Evolutionary conservation across 352 stramenopile genomes (phyloP), one percentile per base, ranked within the genome.

Genomic region (Phytophthora macrochlamydospora): DNA sequence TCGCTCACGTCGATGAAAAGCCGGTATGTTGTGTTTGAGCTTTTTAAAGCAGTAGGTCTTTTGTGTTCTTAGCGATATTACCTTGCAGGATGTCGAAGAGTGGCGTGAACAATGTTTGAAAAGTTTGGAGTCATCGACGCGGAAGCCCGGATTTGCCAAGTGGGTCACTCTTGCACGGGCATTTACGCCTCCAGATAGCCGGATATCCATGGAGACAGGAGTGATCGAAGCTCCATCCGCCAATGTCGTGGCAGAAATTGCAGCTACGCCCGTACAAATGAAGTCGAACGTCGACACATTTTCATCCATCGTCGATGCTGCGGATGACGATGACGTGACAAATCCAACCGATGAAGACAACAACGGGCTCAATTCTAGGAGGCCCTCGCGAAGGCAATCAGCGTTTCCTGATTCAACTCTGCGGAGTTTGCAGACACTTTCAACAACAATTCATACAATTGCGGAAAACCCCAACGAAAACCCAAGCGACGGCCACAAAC

Each of bases 261-360:
- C 59, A 13, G 68, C 49, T n/a, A 66, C 58, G 9, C 68, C 68
- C 6, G 37, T 73, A 7, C 30, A 24, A 1, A 73, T 73, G 57
- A 83, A 83, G 49, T 75, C 74, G 0, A 85, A 80, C n/a, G 50
- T 85, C 9, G 74, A 85, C 44, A 80, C 56, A 6, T 87, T 87
- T 45, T 78, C 76, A 1, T 67, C 52, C 12, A 66, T 87, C 11
- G 14, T 64, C 1, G 71, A 85, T 11, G 3, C 58, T 1, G 30
- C 2, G 7, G 32, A 51, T 6, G 45, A 40, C 28, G 14, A 30
- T 3, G 56, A 56, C 13, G 24, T 51, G 4, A 3, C 5, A 3
- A 12, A 1, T 24, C 2, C 3, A 0, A 37, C 31, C 38, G 43
- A 57, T 6, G 31, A 67, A 1, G 35, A 1, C 0, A 48, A 38